Percentiles rank a stretch among this genome's conserved stretches.
Evolutionary conservation across 2,329 filamentous ascomycete species (phyloP).

Genomic region (Colletotrichum theobromicola): DNA sequence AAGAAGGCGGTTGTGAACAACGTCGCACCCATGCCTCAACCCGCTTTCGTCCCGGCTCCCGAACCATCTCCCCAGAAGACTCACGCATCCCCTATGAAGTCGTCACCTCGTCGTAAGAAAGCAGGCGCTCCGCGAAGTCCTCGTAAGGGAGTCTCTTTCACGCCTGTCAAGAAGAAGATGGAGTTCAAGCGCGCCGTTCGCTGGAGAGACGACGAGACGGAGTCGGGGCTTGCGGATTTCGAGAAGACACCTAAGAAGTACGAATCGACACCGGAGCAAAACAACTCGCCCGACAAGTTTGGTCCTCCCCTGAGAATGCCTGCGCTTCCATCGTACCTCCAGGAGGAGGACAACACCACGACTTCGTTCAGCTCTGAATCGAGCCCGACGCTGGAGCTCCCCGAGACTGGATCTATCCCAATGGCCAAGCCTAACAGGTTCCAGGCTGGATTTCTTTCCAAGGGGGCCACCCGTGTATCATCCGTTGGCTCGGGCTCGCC

Average conservation of each 20-base stretch:
- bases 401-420: constrained; percentile 42
- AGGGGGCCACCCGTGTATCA: constrained; percentile 42
- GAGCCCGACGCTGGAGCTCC: constrained; percentile 64
- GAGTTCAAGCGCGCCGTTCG: constrained; percentile 78
- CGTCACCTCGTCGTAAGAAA: constrained; percentile 83
- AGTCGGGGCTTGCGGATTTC: constrained; percentile 88
- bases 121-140: constrained; percentile 43
- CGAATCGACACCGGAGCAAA: constrained; percentile 58
- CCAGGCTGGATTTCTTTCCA: constrained; percentile 84
- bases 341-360: constrained; percentile 43
- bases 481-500: constrained; percentile 63
- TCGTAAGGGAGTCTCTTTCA: constrained; percentile 79
- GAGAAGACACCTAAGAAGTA: constrained; percentile 84
- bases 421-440: constrained; percentile 74
- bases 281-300: constrained; percentile 51
- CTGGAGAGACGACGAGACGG: constrained; percentile 88
- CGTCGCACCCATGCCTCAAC: constrained; percentile 50
- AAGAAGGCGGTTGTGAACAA: constrained; percentile 56
- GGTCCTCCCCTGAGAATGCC: constrained; percentile 25
- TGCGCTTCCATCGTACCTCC: constrained; percentile 57
- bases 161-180: constrained; percentile 79
- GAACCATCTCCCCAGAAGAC: constrained; percentile 22
- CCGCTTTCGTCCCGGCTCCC: constrained; percentile 40
- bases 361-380: constrained; percentile 56
- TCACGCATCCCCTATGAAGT: constrained; percentile 69